Conservation (phyloP, 495 filamentous ascomycete species). For the Penicillium longicatenatum region DNA sequence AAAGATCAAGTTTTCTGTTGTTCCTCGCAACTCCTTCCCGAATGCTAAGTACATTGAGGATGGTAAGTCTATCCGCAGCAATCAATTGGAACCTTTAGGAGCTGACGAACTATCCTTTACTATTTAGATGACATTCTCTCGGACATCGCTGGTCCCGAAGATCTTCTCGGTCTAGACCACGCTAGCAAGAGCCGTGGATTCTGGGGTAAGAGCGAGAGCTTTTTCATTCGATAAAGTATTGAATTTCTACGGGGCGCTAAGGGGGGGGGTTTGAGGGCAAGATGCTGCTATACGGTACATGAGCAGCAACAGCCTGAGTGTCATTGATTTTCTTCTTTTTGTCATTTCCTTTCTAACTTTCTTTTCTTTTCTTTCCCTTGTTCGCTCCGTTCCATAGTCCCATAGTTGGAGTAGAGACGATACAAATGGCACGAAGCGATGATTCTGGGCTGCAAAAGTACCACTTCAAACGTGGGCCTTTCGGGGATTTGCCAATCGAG, state of each 20-base stretch:
- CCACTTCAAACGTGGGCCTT: not conserved
- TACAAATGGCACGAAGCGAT: slow-evolving; percentile 19
- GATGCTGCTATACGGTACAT: slow-evolving; percentile 30
- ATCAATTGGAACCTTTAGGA: not conserved
- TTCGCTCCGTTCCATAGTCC: slow-evolving; percentile 5
- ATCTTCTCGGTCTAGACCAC: slow-evolving; percentile 88
- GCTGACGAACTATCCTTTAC: slow-evolving; percentile 19
- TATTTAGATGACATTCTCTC: slow-evolving; percentile 77
- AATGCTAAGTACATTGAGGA: slow-evolving; percentile 82
- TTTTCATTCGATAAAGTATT: slow-evolving; percentile 62
- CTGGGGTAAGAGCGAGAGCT: slow-evolving; percentile 62
- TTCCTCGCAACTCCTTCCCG: slow-evolving; percentile 68
- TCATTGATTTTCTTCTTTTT: slow-evolving; percentile 11
- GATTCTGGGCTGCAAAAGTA: slow-evolving; percentile 6
- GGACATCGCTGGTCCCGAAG: slow-evolving; percentile 71
- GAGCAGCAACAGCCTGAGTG: slow-evolving; percentile 26
- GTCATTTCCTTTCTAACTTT: slow-evolving; percentile 7
- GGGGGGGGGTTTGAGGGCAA: slow-evolving; percentile 26
- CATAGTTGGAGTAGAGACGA: slow-evolving; percentile 25
- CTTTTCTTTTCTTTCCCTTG: slow-evolving; percentile 5
- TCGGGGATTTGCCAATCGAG: not conserved
- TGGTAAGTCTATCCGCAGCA: slow-evolving; percentile 58
- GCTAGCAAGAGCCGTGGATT: slow-evolving; percentile 67
- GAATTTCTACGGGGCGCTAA: slow-evolving; percentile 20
- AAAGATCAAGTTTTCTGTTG: slow-evolving; percentile 94